Conservation (phyloP, 495 filamentous ascomycete genomes). For the Penicillium steckii region DNA sequence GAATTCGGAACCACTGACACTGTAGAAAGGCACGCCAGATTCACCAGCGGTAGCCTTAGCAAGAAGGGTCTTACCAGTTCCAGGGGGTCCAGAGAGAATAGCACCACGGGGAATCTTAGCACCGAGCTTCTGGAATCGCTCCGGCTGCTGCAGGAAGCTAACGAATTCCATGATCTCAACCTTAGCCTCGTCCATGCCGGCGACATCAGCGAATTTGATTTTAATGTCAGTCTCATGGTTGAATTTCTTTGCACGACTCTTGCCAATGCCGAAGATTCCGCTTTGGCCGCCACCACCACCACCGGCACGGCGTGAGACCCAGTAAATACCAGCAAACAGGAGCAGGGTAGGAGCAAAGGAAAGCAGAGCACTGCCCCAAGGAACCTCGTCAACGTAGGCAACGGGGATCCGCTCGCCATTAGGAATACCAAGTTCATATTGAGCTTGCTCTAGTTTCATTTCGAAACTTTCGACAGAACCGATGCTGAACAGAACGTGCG, state of each 20-base stretch:
- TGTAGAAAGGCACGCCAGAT: conserved; percentile 97
- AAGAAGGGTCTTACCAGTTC: conserved; percentile 96
- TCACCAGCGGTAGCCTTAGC: conserved; percentile 98
- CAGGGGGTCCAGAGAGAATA: conserved; percentile 92
- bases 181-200: conserved; percentile 98
- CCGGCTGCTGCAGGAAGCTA: conserved; percentile 88
- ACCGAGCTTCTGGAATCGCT: conserved; percentile 85
- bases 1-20: conserved; percentile 96
- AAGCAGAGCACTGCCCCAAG: conserved; percentile 60
- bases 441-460: conserved; percentile 79
- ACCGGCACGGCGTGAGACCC: conserved; percentile 63
- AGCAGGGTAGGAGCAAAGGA: conserved; percentile 84
- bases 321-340: conserved; percentile 78
- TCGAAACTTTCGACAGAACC: conserved; percentile 94
- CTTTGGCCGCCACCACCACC: conserved; percentile 64
- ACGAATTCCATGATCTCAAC: conserved; percentile 99
- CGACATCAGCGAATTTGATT: conserved; percentile 95
- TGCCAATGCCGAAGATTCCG: conserved; percentile 91
- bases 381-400: conserved; percentile 75
- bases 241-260: conserved; percentile 93
- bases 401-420: conserved; percentile 84
- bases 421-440: conserved; percentile 82
- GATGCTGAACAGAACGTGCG: conserved; percentile 92
- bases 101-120: conserved; percentile 97
- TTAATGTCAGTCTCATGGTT: conserved; percentile 96